Evolutionary conservation across 2,329 filamentous ascomycete genomes (phyloP).

Genomic region (Aspergillus pseudotamarii): DNA sequence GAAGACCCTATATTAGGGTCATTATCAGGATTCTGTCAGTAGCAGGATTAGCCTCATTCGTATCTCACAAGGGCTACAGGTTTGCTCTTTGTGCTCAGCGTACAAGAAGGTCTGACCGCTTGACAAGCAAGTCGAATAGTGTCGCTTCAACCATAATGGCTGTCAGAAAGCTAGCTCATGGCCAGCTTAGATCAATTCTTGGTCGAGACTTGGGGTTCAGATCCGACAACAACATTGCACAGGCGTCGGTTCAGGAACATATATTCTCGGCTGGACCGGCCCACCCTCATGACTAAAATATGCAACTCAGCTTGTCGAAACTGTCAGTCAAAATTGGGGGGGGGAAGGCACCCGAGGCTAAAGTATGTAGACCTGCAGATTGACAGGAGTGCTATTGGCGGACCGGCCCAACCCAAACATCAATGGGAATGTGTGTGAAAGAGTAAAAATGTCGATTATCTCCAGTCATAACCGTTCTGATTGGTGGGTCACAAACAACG

Average conservation of each 20-base stretch:
- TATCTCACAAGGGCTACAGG: neutral
- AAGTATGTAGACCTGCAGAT: slow-evolving; percentile 18
- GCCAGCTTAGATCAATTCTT: neutral
- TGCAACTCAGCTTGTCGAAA: slow-evolving; percentile 25
- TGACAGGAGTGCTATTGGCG: slow-evolving; percentile 15
- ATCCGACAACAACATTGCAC: neutral
- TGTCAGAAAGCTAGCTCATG: neutral
- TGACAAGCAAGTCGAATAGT: slow-evolving; percentile 1
- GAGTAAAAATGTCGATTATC: neutral
- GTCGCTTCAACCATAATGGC: slow-evolving; percentile 8
- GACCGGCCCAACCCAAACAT: slow-evolving; percentile 3
- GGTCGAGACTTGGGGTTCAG: neutral
- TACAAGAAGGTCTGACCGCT: slow-evolving; percentile 10
- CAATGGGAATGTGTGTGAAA: slow-evolving; percentile 11
- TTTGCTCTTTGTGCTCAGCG: neutral
- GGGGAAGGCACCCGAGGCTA: slow-evolving; percentile 11
- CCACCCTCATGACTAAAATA: slow-evolving; percentile 9
- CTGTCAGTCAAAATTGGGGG: slow-evolving; percentile 26
- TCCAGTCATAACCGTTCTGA: neutral
- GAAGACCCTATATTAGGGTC: slow-evolving; percentile 47
- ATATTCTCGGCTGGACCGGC: slow-evolving; percentile 10
- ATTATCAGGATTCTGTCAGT: slow-evolving; percentile 37
- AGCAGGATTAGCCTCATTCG: neutral
- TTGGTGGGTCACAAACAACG: neutral
- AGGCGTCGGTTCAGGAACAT: slow-evolving; percentile 2